Percentiles rank a stretch among this genome's conserved stretches.
These are phyloP conservation scores for Platanthera guangdongensis DNA, from an alignment of 106 monocot genomes.

Conservation along the genomic window DNA sequence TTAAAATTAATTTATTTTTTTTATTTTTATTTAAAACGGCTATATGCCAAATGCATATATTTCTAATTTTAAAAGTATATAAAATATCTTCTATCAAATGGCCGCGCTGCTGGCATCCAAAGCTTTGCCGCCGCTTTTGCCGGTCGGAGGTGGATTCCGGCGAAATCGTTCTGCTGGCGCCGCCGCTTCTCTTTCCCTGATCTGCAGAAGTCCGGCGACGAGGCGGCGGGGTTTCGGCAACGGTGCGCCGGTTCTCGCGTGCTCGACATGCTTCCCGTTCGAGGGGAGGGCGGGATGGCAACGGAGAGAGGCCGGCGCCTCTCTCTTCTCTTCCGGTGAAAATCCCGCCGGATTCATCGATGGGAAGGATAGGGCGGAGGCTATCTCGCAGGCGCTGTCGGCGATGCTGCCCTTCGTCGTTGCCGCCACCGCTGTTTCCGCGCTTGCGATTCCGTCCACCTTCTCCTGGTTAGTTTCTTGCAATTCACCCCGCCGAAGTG, in stretches of 20 bases:
- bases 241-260: slow-evolving; percentile 11
- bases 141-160: neutral
- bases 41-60: too few relatives aligned
- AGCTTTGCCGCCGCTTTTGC: neutral
- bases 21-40: too few relatives aligned
- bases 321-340: slow-evolving; percentile 30
- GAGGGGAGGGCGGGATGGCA: slow-evolving; percentile 55
- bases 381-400: slow-evolving; percentile 38
- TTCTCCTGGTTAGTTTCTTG: slow-evolving; percentile 66
- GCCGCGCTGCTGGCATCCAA: neutral
- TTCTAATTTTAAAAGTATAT: too few relatives aligned
- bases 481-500: neutral
- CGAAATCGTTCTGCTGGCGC: neutral
- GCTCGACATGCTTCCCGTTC: slow-evolving; percentile 48
- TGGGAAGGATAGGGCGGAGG: slow-evolving; percentile 1
- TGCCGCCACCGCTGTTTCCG: slow-evolving; percentile 73
- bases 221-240: neutral
- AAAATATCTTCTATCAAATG: neutral
- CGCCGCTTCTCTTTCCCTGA: neutral
- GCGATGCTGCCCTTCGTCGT: slow-evolving; percentile 85
- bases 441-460: slow-evolving; percentile 67
- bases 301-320: slow-evolving; percentile 37
- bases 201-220: neutral
- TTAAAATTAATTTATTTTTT: too few relatives aligned
- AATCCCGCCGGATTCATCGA: neutral